Evolutionary conservation across 1,284 basidiomycete genomes (phyloP).

Genomic region (Ceratobasidium sp.): DNA sequence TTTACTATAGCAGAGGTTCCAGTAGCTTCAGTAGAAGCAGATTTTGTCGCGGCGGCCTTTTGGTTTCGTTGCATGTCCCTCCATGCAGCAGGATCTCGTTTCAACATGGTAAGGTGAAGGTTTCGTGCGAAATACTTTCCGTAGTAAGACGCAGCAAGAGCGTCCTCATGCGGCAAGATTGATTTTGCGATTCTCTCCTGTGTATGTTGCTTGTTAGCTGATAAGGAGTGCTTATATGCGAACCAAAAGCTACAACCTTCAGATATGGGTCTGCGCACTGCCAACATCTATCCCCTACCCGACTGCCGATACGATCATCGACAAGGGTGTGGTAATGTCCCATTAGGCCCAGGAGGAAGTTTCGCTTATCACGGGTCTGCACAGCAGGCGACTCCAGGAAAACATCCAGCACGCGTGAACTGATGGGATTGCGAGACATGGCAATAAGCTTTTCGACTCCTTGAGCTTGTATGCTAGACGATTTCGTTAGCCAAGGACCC

Average conservation of each 20-base stretch:
- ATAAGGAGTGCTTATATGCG: not conserved
- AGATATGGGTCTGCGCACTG: conserved; percentile 88
- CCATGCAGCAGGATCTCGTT: conserved; percentile 86
- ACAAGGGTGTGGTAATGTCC: conserved; percentile 82
- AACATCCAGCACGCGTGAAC: conserved; percentile 86
- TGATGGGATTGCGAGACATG: conserved; percentile 77
- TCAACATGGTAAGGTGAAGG: conserved; percentile 82
- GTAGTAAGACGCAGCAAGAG: conserved; percentile 79
- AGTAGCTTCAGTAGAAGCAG: conserved; percentile 4
- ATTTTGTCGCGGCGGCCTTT: conserved; percentile 49
- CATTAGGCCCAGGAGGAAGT: conserved; percentile 79
- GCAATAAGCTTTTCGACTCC: conserved; percentile 70
- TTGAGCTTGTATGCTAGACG: conserved; percentile 70
- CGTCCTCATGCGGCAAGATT: conserved; percentile 75
- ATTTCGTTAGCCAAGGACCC: not conserved
- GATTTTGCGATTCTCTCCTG: conserved; percentile 92
- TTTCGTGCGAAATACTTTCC: conserved; percentile 88
- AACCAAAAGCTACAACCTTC: conserved; percentile 65
- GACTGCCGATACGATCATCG: conserved; percentile 88
- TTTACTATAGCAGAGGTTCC: conserved; percentile 16
- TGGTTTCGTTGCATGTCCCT: conserved; percentile 66
- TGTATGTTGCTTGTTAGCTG: conserved; percentile 21
- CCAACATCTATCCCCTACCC: conserved; percentile 90
- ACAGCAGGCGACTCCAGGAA: conserved; percentile 79
- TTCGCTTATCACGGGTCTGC: conserved; percentile 73